A percentile compares a stretch with the other conserved stretches of the same genome.
Conservation (phyloP, 2,329 filamentous ascomycete genomes). For the Penicillium sumatraense region DNA sequence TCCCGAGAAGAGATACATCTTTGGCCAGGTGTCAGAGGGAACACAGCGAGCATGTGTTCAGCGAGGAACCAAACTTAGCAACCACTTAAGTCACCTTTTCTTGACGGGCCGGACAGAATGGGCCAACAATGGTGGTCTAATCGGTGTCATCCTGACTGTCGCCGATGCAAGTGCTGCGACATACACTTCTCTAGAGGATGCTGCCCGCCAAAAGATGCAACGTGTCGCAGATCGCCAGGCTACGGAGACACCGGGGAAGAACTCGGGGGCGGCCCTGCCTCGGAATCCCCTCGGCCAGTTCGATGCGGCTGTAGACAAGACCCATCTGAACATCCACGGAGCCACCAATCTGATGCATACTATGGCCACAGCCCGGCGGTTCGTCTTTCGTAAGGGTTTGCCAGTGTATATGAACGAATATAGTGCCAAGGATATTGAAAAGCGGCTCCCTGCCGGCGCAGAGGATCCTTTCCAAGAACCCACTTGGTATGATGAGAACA, state of each 20-base stretch:
- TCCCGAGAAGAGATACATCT: conserved; percentile 79
- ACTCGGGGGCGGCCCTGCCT: neutral
- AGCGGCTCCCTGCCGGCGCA: conserved; percentile 23
- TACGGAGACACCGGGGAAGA: neutral
- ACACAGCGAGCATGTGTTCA: conserved; percentile 77
- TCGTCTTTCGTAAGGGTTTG: conserved; percentile 84
- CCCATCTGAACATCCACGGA: conserved; percentile 71
- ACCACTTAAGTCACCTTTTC: conserved; percentile 77
- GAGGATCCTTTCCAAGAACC: conserved; percentile 53
- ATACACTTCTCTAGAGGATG: conserved; percentile 49
- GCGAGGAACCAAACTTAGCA: conserved; percentile 64
- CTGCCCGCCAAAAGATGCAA: conserved; percentile 45
- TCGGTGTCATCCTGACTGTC: conserved; percentile 83
- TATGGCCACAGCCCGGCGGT: conserved; percentile 79
- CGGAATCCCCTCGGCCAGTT: conserved; percentile 19
- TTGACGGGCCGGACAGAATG: conserved; percentile 78
- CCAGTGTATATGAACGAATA: conserved; percentile 75
- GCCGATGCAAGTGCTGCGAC: conserved; percentile 65
- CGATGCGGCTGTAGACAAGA: conserved; percentile 27
- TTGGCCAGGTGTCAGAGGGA: conserved; percentile 83
- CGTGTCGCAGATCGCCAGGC: conserved; percentile 21
- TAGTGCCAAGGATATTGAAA: conserved; percentile 36
- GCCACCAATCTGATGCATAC: conserved; percentile 78
- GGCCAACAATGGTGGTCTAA: conserved; percentile 76
- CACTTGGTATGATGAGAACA: conserved; percentile 74